Percentiles rank a stretch among this genome's conserved stretches.
phyloP scores from a whole-genome alignment of 768 basidiomycete species.

The Pleurotus cornucopiae region DNA sequence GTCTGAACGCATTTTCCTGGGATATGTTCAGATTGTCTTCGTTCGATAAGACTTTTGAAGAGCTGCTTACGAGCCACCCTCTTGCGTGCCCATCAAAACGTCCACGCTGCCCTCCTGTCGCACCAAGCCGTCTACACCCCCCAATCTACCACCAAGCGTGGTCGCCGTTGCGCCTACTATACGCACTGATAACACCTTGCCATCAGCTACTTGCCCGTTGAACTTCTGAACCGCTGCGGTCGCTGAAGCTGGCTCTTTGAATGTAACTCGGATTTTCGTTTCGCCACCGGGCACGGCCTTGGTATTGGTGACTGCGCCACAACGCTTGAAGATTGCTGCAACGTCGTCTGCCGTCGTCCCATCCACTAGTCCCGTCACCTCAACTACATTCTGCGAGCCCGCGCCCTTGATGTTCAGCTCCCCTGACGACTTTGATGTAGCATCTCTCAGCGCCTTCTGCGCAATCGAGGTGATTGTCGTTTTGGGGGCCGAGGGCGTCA shows the following conservation, averaged over 20 bases:
- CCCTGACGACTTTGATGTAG: slow-evolving; percentile 29
- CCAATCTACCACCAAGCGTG: slow-evolving; percentile 54
- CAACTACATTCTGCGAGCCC: slow-evolving; percentile 55
- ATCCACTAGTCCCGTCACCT: slow-evolving; percentile 66
- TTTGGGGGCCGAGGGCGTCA: slow-evolving; percentile 42
- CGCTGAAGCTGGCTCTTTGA: slow-evolving; percentile 61
- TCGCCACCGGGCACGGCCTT: slow-evolving; percentile 33
- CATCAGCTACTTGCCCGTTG: slow-evolving; percentile 79
- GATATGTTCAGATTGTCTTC: background rate
- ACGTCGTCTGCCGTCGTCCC: slow-evolving; percentile 85
- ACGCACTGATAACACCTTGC: slow-evolving; percentile 62
- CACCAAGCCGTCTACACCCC: slow-evolving; percentile 45
- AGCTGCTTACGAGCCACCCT: slow-evolving; percentile 52
- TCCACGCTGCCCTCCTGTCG: slow-evolving; percentile 52
- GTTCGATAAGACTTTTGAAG: background rate
- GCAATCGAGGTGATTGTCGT: slow-evolving; percentile 40
- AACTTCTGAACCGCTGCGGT: slow-evolving; percentile 69
- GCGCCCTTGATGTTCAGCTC: slow-evolving; percentile 70
- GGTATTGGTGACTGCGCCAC: slow-evolving; percentile 57
- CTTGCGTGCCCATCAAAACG: slow-evolving; percentile 52
- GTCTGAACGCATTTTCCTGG: slow-evolving; percentile 85
- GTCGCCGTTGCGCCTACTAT: slow-evolving; percentile 57
- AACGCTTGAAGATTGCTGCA: slow-evolving; percentile 79
- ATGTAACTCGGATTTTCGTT: slow-evolving; percentile 66
- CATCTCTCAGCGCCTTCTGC: slow-evolving; percentile 63